Evolutionary conservation across 495 filamentous ascomycete species (phyloP).

Genomic region (Penicillium herquei): DNA sequence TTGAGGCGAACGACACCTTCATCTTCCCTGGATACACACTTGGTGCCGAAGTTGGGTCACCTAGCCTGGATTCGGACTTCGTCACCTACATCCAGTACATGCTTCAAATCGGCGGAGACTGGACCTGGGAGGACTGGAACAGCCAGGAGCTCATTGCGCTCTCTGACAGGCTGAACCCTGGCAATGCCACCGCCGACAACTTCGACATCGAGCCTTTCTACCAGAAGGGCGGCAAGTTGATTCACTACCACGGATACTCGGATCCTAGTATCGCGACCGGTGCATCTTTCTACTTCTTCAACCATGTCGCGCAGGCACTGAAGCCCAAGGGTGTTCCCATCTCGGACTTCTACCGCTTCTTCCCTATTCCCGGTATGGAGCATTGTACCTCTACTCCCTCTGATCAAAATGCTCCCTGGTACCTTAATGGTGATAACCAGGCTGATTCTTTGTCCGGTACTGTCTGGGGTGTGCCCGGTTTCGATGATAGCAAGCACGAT

Average conservation of each 20-base stretch:
- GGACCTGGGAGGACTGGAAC: not conserved
- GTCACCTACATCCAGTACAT: not conserved
- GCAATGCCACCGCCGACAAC: not conserved
- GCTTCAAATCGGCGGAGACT: not conserved
- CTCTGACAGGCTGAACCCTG: not conserved
- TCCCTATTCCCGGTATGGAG: not conserved
- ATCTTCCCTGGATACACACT: not conserved
- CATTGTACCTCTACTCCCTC: too few species aligned
- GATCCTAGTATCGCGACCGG: not conserved
- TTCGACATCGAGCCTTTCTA: not conserved
- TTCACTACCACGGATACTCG: not conserved
- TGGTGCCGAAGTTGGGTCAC: not conserved
- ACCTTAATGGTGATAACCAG: conserved; percentile 10
- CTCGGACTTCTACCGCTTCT: not conserved
- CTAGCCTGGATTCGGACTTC: not conserved
- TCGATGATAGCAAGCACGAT: conserved; percentile 43
- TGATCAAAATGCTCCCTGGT: too few species aligned
- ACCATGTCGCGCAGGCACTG: not conserved
- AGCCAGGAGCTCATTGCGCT: not conserved
- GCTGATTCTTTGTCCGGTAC: conserved; percentile 1
- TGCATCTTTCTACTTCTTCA: not conserved
- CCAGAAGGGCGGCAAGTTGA: not conserved
- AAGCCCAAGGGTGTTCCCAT: not conserved
- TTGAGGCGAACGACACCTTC: not conserved
- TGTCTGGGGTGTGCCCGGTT: conserved; percentile 37